phyloP scores from a whole-genome alignment of 257 asterid genomes.

The Scutellaria minor region DNA sequence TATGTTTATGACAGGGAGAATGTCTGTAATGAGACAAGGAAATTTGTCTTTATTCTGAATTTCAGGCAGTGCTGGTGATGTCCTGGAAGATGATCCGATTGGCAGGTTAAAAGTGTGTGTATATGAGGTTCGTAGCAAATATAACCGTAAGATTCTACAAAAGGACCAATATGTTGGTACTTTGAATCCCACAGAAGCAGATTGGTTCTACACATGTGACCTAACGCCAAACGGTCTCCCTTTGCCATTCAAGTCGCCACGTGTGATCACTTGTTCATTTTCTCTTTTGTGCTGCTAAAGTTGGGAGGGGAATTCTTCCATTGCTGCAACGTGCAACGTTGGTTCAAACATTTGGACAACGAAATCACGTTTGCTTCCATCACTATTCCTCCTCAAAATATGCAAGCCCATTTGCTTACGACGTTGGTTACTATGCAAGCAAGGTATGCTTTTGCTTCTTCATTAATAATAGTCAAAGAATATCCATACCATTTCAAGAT shows the following conservation, averaged over 20 bases:
- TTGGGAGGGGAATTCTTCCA: conserved; percentile 67
- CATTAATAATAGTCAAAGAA: background rate
- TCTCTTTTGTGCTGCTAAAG: conserved; percentile 37
- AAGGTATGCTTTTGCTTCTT: conserved; percentile 37
- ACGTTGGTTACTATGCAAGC: conserved; percentile 41
- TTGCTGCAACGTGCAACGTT: conserved; percentile 76
- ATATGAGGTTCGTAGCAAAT: conserved; percentile 87
- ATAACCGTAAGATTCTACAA: conserved; percentile 74
- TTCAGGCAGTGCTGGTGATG: conserved; percentile 94
- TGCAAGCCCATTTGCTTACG: conserved; percentile 81
- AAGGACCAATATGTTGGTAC: conserved; percentile 84
- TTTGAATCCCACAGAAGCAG: conserved; percentile 87
- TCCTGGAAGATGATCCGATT: conserved; percentile 83
- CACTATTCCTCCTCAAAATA: conserved; percentile 82
- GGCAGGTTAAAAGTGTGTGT: conserved; percentile 83
- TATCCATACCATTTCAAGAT: too few species aligned
- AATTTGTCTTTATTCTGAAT: background rate
- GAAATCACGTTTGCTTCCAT: conserved; percentile 84
- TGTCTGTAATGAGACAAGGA: too few species aligned
- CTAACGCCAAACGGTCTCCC: conserved; percentile 86
- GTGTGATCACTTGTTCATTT: conserved; percentile 84
- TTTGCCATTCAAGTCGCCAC: conserved; percentile 80
- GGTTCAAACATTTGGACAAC: conserved; percentile 90
- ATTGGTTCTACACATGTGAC: conserved; percentile 89
- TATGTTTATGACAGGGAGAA: background rate